Base-by-base conservation (phyloP, 441 rosid genomes). In the Omphalea diandra region DNA sequence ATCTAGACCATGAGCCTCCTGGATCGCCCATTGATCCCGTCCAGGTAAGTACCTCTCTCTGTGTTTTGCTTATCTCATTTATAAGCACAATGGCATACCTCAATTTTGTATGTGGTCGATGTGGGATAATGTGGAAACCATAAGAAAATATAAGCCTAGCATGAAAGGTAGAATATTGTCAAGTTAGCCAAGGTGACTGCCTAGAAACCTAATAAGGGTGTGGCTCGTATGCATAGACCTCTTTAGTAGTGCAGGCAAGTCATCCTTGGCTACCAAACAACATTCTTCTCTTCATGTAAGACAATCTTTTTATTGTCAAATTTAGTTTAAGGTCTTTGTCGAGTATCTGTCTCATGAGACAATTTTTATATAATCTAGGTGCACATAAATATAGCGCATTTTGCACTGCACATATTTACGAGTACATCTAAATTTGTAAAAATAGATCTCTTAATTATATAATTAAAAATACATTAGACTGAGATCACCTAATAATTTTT, bases 261-360 rank as follows among this genome's bases (percentile, higher is more conserved):
- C 77, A 63, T 69, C 70, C 77, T 74, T 55, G 74, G 67, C 78
- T 69, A 38, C 50, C 62, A 56, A 47, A 69, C 62, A 43, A 49
- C 65, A 47, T 24, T 69, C 66, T 74, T 68, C 24, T 29, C 57
- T 57, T 55, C 77, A 63, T 57, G 70, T 20, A 2, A 44, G 59
- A 8, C 59, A n/a, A 43, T 63, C 64, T 54, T 59, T 60, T 35
- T 22, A 35, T 5, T 36, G 8, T 36, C 1, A 7, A 36, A 36
- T 36, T 36, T 36, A 14, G 43, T 14, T 15, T 31, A 3, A 36
- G 61, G n/a, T n/a, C n/a, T n/a, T n/a, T n/a, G n/a, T n/a, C n/a
- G n/a, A n/a, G n/a, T n/a, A n/a, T n/a, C n/a, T n/a, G n/a, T n/a
- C n/a, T n/a, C n/a, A n/a, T n/a, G n/a, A n/a, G n/a, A n/a, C n/a